Base-by-base conservation (phyloP, 2,329 filamentous ascomycete species). In the Penicillium sp. region DNA sequence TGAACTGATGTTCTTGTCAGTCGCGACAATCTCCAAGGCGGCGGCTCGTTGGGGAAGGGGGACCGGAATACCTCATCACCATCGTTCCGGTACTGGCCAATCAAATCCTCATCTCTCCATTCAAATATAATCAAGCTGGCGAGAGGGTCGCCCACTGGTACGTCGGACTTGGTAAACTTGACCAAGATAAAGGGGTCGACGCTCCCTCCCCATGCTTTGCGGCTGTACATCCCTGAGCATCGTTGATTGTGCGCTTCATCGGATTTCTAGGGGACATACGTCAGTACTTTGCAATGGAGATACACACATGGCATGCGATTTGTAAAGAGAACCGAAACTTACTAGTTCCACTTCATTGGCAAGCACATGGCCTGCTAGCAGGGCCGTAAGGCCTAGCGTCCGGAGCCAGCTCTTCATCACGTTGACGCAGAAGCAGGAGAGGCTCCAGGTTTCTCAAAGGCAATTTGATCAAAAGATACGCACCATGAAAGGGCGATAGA, bases 141-240 rank as follows among this genome's bases (percentile, higher is more conserved):
- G 39, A 90, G 78, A 5, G 89, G 87, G 69, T 95, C 88, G 41
- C 81, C 76, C 50, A 85, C 79, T 28, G 81, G 80, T 51, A 81
- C 75, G 64, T 82, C 71, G 70, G 74, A 80, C 57, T 83, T 80
- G 36, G 87, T 74, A 66, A 96, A 95, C 68, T 90, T 90, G 70
- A 90, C 81, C 62, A 88, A 81, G 70, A 97, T 96, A 75, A 90
- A 95, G 18, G 92, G 92, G 63, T 96, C 90, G 54, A 90, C 82
- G 31, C 84, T 82, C 53, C 92, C 92, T 63, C 90, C 90, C 92
- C 92, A 97, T 45, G 87, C 82, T 66, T 85, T 88, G 69, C 84
- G 86, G 75, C 89, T 92, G 78, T 96, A 97, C 92, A 97, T 96
- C 76, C 92, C 90, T 78, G 80, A 77, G 77, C 92, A 96, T 82